Conservation (phyloP, 805 yeast species). For the Metschnikowia lunata region DNA sequence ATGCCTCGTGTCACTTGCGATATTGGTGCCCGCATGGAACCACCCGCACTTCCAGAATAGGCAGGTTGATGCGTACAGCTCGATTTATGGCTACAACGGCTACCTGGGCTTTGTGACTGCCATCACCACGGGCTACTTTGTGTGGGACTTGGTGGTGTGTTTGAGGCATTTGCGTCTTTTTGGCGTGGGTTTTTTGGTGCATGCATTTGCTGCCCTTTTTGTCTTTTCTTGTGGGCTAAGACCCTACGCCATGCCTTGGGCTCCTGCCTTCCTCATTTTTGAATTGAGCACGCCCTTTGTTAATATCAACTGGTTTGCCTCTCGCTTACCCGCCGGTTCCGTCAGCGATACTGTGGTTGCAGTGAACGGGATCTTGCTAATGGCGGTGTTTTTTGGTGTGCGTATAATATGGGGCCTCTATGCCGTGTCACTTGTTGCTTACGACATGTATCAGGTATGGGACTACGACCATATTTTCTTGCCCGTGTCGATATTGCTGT, state of each 20-base stretch:
- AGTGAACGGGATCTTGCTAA: slow-evolving; percentile 68
- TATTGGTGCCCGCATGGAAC: slow-evolving; percentile 61
- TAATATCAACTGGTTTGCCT: slow-evolving; percentile 87
- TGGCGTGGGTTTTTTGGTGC: slow-evolving; percentile 78
- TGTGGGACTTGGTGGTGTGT: slow-evolving; percentile 86
- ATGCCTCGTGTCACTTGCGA: slow-evolving; percentile 56
- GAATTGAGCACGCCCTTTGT: slow-evolving; percentile 94
- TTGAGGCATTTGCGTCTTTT: slow-evolving; percentile 56
- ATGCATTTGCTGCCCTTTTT: slow-evolving; percentile 75
- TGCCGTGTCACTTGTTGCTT: slow-evolving; percentile 53
- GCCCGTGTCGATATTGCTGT: slow-evolving; percentile 45
- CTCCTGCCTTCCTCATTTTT: slow-evolving; percentile 77
- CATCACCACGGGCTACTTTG: slow-evolving; percentile 75
- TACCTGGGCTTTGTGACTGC: slow-evolving; percentile 72
- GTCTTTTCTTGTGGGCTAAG: slow-evolving; percentile 61
- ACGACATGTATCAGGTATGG: slow-evolving; percentile 43
- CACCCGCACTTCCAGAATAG: slow-evolving; percentile 44
- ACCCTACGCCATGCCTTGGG: slow-evolving; percentile 78
- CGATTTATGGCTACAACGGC: slow-evolving; percentile 65
- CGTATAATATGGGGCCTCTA: slow-evolving; percentile 86
- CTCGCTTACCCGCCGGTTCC: slow-evolving; percentile 66
- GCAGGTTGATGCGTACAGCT: slow-evolving; percentile 36
- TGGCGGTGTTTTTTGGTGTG: slow-evolving; percentile 67
- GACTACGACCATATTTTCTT: slow-evolving; percentile 43
- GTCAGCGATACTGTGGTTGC: slow-evolving; percentile 51